phyloP scores from a whole-genome alignment of 1,284 basidiomycete species.

The Apiotrichum mycotoxinovorans region DNA sequence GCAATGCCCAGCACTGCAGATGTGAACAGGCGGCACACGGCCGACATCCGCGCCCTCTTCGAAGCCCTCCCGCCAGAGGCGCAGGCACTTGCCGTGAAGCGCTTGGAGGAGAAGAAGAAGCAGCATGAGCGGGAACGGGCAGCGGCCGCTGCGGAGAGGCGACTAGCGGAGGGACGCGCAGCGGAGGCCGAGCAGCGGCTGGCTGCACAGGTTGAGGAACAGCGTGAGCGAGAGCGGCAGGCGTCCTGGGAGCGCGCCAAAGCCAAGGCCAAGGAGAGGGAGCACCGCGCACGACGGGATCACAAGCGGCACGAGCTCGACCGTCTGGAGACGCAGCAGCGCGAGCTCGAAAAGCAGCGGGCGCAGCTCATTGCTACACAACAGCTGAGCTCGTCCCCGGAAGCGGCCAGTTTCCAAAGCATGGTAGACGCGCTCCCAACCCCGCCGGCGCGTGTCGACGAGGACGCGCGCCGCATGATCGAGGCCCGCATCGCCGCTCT shows the following conservation, averaged over 20 bases:
- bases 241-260: not conserved
- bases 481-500: conserved; percentile 20
- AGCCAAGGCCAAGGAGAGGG: not conserved
- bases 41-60: conserved; percentile 11
- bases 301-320: not conserved
- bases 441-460: conserved; percentile 1
- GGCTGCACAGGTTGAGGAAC: not conserved
- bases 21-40: not conserved
- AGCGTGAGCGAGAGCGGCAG: not conserved
- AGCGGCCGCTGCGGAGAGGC: not conserved
- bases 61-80: conserved; percentile 13
- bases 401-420: not conserved
- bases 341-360: not conserved
- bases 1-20: not conserved
- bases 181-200: not conserved
- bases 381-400: not conserved
- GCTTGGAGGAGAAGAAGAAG: not conserved
- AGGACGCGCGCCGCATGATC: conserved; percentile 20
- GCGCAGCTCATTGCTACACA: not conserved
- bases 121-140: not conserved
- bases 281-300: not conserved
- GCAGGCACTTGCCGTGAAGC: conserved; percentile 8
- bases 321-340: not conserved
- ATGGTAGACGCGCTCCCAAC: not conserved
- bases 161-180: not conserved